Conservation (phyloP, 768 basidiomycete species). For the Russula olivacea region DNA sequence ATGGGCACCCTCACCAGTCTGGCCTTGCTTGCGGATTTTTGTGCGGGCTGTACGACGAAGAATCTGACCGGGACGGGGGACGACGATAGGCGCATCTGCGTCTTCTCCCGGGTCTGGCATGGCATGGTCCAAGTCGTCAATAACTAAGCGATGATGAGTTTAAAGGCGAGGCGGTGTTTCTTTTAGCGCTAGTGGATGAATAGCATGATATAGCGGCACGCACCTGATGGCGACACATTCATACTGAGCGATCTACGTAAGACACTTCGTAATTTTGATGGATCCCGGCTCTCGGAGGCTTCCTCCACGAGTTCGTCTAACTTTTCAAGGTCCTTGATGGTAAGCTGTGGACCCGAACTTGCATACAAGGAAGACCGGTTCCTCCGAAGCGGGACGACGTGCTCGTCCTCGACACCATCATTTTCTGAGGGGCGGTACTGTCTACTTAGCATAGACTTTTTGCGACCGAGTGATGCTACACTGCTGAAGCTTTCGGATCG, state of each 20-base stretch:
- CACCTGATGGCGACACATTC: constrained; percentile 80
- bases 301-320: constrained; percentile 92
- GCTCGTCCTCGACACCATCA: constrained; percentile 63
- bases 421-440: constrained; percentile 82
- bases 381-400: constrained; percentile 60
- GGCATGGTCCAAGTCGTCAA: constrained; percentile 57
- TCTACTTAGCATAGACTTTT: constrained; percentile 88
- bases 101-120: constrained; percentile 68
- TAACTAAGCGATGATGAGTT: constrained; percentile 37
- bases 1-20: constrained; percentile 76
- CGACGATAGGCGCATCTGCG: constrained; percentile 85
- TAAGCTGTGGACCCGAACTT: constrained; percentile 76
- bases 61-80: constrained; percentile 82
- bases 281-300: constrained; percentile 76
- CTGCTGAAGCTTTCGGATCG: constrained; percentile 45
- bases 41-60: constrained; percentile 90
- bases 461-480: constrained; percentile 62
- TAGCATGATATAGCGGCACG: constrained; percentile 32
- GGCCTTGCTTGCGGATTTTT: constrained; percentile 83
- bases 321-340: constrained; percentile 89
- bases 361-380: constrained; percentile 63
- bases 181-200: neutral
- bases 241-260: constrained; percentile 83
- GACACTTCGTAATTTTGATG: constrained; percentile 68
- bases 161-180: neutral